Base-by-base conservation (phyloP, 2,329 filamentous ascomycete species). In the Lasiodiplodia citricola region DNA sequence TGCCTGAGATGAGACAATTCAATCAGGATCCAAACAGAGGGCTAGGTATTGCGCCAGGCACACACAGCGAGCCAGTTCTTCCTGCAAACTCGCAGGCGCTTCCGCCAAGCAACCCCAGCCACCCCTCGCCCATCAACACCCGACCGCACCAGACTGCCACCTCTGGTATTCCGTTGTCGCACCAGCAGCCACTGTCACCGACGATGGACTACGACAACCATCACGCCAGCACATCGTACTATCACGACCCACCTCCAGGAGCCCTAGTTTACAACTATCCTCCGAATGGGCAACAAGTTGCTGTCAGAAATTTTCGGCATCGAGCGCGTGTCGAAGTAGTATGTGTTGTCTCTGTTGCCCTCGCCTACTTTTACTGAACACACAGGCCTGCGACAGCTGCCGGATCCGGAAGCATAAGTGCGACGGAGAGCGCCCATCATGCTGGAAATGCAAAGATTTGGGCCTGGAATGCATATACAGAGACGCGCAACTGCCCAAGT, bases 401-500 rank as follows among this genome's bases (percentile, higher is more conserved):
- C 77, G 79, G 67, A 73, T 75, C 57, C 77, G 79, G 37, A 81
- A 81, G 70, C 79, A 81, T 68, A 81, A 81, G 69, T 81, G 79
- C 68, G 79, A 81, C 70, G 79, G 80, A 72, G 74, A 75, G 13
- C 73, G 78, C 52, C 79, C 79, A 4, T 81, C 25, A 25, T 25
- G 79, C 69, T 74, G 77, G 64, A 89, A 89, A 74, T 99, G 96
- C 79, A 91, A 91, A 74, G 94, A 98, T 73, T 96, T 96, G 77
- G 90, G 87, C 72, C 86, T 93, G 38, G 86, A 90, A 66, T 99
- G 96, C 83, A 90, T 92, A 79, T 98, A 97, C 79, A 90, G 94
- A 72, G 94, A 97, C 76, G 91, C 96, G 6, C 92, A 93, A 25
- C 93, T 93, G 18, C 96, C 96, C 76, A 95, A 96, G 92, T 97